Conservation (phyloP, 129 eudicot species). For the Saussurea involucrata region DNA sequence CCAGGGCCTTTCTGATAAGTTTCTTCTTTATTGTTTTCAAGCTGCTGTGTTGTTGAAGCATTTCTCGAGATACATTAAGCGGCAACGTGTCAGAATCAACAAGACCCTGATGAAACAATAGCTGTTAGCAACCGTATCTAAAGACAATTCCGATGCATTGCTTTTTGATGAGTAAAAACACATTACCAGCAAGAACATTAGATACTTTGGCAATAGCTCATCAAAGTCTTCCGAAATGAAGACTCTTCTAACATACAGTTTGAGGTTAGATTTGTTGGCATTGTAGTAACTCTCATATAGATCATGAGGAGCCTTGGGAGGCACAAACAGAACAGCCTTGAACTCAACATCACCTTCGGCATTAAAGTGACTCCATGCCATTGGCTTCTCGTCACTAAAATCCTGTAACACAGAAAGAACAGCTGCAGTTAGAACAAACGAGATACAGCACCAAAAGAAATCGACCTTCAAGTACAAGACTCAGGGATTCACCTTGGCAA, state of each 20-base stretch:
- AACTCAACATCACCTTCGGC: constrained; percentile 99
- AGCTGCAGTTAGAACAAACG: background rate
- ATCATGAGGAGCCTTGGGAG: constrained; percentile 97
- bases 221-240: constrained; percentile 95
- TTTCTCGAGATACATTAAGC: constrained; percentile 94
- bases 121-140: constrained; percentile 11
- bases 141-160: background rate
- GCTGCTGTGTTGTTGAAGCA: constrained; percentile 97
- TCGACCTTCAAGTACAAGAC: background rate
- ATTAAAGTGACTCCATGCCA: constrained; percentile 89
- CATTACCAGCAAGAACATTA: constrained; percentile 84
- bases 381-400: constrained; percentile 91
- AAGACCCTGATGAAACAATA: constrained; percentile 63
- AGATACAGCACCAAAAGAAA: background rate
- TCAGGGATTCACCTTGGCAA: constrained; percentile 59
- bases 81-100: constrained; percentile 98
- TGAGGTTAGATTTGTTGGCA: constrained; percentile 78
- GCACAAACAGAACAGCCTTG: constrained; percentile 93
- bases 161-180: background rate
- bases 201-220: constrained; percentile 90
- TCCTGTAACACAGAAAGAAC: constrained; percentile 43
- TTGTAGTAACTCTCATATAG: constrained; percentile 92
- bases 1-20: constrained; percentile 94
- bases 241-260: constrained; percentile 91
- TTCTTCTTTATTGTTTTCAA: constrained; percentile 96